phyloP scores from a whole-genome alignment of 257 asterid genomes.

The Gynochthodes officinalis region DNA sequence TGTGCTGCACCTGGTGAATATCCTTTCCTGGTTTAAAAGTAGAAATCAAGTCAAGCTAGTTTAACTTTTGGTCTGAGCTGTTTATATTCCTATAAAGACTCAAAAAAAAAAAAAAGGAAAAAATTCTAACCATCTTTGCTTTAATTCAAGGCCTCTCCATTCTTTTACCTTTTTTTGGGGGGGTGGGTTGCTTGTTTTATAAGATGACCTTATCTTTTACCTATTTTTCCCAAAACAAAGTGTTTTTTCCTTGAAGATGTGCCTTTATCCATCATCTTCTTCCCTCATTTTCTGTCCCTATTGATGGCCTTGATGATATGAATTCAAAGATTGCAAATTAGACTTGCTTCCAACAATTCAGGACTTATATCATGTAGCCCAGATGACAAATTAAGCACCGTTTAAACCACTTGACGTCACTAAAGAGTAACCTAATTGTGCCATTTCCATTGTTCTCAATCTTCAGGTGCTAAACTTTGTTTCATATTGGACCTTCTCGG shows the following conservation, averaged over 20 bases:
- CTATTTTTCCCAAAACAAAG: neutral
- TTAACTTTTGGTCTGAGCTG: neutral
- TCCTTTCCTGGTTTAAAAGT: slow-evolving; percentile 1
- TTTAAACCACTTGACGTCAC: neutral
- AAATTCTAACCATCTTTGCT: neutral
- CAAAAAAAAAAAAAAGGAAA: neutral
- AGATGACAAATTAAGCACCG: neutral
- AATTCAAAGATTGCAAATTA: neutral
- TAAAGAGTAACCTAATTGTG: slow-evolving; percentile 4
- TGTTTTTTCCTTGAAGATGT: neutral
- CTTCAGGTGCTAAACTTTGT: slow-evolving; percentile 94
- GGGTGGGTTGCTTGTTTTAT: too few species aligned
- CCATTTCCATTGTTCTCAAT: slow-evolving; percentile 14
- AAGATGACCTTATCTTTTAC: neutral
- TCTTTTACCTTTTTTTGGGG: too few species aligned
- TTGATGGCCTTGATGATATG: neutral
- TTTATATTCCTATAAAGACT: neutral
- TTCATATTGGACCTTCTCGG: slow-evolving; percentile 84
- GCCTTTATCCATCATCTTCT: neutral
- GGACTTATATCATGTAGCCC: neutral
- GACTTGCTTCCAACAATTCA: neutral
- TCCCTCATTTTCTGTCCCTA: neutral
- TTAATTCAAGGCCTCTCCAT: neutral
- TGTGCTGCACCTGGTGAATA: slow-evolving; percentile 93
- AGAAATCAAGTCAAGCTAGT: neutral